phyloP scores from a whole-genome alignment of 306 rosid species.

The Prunus fruticosa region DNA sequence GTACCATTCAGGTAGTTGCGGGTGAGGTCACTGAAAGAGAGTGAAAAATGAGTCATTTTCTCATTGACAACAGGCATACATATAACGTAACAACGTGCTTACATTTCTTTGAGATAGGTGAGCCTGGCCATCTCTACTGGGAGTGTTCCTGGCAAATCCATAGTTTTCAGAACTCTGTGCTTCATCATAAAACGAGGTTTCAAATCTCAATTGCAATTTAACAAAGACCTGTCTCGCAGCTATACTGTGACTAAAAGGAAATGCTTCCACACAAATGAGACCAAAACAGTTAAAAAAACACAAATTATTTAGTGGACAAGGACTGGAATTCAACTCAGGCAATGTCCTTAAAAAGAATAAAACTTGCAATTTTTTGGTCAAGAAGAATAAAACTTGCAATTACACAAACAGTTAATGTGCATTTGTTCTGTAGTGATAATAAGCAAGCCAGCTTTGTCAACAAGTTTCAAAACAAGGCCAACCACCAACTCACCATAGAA shows the following conservation, averaged over 20 bases:
- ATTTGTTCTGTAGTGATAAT: no score
- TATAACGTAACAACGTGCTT: constrained; percentile 3
- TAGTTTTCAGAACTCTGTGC: constrained; percentile 43
- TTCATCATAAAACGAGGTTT: background rate
- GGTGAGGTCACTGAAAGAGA: constrained; percentile 30
- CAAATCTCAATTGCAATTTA: background rate
- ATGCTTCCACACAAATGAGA: no score
- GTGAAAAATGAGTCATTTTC: background rate
- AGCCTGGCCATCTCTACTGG: constrained; percentile 45
- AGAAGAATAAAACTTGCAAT: background rate
- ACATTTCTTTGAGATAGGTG: constrained; percentile 55
- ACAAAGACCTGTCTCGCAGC: background rate
- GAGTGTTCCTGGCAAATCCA: constrained; percentile 51
- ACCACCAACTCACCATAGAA: background rate
- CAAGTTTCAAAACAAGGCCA: background rate
- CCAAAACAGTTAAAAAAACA: background rate
- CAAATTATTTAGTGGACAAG: background rate
- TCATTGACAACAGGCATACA: background rate
- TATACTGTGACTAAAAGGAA: background rate
- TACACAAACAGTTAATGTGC: background rate
- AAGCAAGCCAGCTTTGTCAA: no score
- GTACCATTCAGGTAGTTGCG: constrained; percentile 38
- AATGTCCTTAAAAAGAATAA: background rate
- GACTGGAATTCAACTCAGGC: background rate
- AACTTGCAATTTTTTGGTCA: no score